Evolutionary conservation across 2,329 filamentous ascomycete genomes (phyloP), one percentile per base, ranked within the genome.

Genomic region (Ophiostoma fasciatum): DNA sequence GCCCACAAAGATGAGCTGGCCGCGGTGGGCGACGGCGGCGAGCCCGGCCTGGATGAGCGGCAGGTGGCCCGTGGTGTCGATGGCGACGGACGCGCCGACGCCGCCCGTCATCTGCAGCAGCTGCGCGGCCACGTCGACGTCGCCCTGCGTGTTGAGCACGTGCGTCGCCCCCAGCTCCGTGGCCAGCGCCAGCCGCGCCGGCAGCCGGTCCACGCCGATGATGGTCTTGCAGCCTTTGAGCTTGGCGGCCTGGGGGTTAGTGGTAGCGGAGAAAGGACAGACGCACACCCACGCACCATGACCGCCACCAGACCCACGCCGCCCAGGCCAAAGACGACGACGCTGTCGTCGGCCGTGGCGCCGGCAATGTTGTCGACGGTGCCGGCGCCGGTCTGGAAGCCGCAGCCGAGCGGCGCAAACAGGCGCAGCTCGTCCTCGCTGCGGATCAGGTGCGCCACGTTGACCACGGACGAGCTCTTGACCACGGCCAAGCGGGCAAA

Each of bases 181-280:
- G 0, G 64, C 63, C 17, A 67, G 42, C 18, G 55, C 51, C 11
- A 68, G 49, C 15, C 61, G 53, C 5, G 46, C 45, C 7, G 55
- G 48, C 11, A 64, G 52, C 9, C 65, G 49, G 41, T 68, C 64
- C 7, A 66, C 54, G 5, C 57, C 64, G 9, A 68, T 58, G 34
- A 68, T 55, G 15, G 19, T 22, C 31, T 43, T 46, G 27, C 45
- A 45, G 3, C 49, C 49, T 7, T 46, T 46, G 2, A 49, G 28
- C 25, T 49, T 36, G 18, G 52, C 54, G 1, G 57, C 51, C 1
- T n/a, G n/a, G n/a, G n/a, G n/a, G n/a, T n/a, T n/a, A n/a, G n/a
- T n/a, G n/a, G n/a, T n/a, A n/a, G n/a, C n/a, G n/a, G n/a, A n/a
- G n/a, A n/a, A n/a, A n/a, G n/a, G n/a, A n/a, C n/a, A n/a, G n/a